Base-by-base conservation (phyloP, 1,139 yeast species). In the Diutina ranongensis region DNA sequence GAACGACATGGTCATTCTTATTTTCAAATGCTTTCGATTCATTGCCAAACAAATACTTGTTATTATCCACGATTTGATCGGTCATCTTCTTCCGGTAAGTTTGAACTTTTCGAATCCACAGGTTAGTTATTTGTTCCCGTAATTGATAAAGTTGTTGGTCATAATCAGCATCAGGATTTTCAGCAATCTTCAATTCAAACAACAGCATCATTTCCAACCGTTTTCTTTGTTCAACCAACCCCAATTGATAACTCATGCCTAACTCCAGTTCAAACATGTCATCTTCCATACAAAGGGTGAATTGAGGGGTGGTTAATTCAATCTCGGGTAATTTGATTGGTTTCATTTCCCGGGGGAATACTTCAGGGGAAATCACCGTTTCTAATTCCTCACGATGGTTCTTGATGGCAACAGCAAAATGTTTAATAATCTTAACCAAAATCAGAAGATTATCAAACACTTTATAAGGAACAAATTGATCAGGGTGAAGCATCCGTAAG, bases 181-280 rank as follows among this genome's bases (percentile, higher is more conserved):
- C 15, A 21, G 34, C 44, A 10, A 15, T 18, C 18, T 32, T 19
- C 8, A 19, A 16, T 13, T 83, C 81, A 55, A 84, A 82, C 4
- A 77, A 63, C 4, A 63, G 62, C 40, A 68, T 59, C 54, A 82
- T 77, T 44, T 80, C 88, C 41, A 76, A 49, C 46, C 97, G 66
- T 48, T 73, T 69, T 48, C 74, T 67, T 56, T 85, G 95, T 55
- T 87, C 97, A 3, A 75, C 63, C 45, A 72, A 52, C 1, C 96
- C 96, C 32, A 86, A 71, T 55, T 84, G 92, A 60, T 76, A 85
- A 22, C 85, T 80, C 74, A 83, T 73, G 40, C 76, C 77, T 48
- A 89, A 62, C 53, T 87, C 83, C 1, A 83, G 63, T 61, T 89
- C 98, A 59, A 92, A 87, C 4, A 94, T 62, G 82, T 65, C 10